Evolutionary conservation across 2,329 filamentous ascomycete genomes (phyloP).

Genomic region (Trichoderma oligosporum): DNA sequence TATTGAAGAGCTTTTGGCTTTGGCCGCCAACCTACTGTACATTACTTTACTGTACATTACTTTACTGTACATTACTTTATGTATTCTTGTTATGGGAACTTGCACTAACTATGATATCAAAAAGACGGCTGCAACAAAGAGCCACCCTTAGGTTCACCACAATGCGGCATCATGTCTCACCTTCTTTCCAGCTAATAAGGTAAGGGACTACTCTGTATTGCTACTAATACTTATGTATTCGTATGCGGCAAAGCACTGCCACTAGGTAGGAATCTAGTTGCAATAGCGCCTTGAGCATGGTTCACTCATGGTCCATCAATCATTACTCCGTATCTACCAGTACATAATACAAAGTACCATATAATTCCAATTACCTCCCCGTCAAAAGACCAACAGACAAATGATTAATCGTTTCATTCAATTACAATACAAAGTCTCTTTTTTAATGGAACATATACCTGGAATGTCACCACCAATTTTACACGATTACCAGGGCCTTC

Average conservation of each 20-base stretch:
- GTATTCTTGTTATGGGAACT: too few species aligned
- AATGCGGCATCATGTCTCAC: slow-evolving; percentile 14
- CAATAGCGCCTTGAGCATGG: not conserved
- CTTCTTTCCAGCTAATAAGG: not conserved
- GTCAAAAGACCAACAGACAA: not conserved
- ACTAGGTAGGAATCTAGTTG: not conserved
- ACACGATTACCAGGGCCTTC: too few species aligned
- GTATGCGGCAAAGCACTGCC: not conserved
- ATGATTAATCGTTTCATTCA: not conserved
- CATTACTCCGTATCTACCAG: too few species aligned
- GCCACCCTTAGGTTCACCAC: slow-evolving; percentile 1
- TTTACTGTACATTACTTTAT: too few species aligned
- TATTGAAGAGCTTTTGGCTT: not conserved
- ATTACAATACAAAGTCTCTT: not conserved
- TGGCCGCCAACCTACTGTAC: too few species aligned
- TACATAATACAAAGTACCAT: too few species aligned
- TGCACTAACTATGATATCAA: too few species aligned
- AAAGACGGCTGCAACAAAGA: too few species aligned
- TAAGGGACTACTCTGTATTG: too few species aligned
- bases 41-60: too few species aligned
- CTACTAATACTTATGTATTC: not conserved
- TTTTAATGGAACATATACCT: not conserved
- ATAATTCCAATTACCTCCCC: too few species aligned
- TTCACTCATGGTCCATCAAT: not conserved
- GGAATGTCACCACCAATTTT: not conserved